Evolutionary conservation across 2,329 filamentous ascomycete genomes (phyloP), one percentile per base, ranked within the genome.

Genomic region (Chrysosporium keratinophilum): DNA sequence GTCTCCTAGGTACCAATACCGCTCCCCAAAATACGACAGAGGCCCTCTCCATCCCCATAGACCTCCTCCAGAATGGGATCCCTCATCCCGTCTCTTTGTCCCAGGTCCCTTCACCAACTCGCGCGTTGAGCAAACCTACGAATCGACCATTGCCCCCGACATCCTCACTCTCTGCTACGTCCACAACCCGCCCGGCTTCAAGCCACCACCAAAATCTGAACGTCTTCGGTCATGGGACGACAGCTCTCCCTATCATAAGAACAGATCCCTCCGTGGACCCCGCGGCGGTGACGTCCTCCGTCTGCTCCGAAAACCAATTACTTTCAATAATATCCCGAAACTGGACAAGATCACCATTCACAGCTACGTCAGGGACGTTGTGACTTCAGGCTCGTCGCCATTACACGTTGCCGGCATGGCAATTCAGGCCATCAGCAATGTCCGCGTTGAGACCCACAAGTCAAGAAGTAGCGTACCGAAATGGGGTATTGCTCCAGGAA

Each of bases 1-100:
- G 23, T 12, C 15, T 50, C 49, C 57, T 28, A 95, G 91, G 78
- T 98, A 97, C 74, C 87, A 95, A 72, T 97, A 86, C 71, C 88
- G 90, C 60, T 85, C 91, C 49, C 93, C 93, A 59, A 93, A 91
- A 74, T 98, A 90, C 78, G 84, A 95, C 71, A 87, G 91, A 65
- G 93, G 93, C 54, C 90, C 90, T 59, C 78, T 97, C 20, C 90
- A 97, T 68, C 93, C 93, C 49, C 83, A 96, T 64, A 88, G 95
- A 74, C 87, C 88, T 56, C 91, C 88, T n/a, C 79, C 83, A 39
- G 80, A 83, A 50, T 93, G 90, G 58, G 87, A 96, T 64, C 90
- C 90, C 0, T 80, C 85, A 28, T 95, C 93, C 56, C 85, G 93
- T 66, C 78, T 88, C 66, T 98, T 93, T 69, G 77, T 87, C 23